phyloP scores from a whole-genome alignment of 352 stramenopile genomes.

The Globisporangium radiosum region DNA sequence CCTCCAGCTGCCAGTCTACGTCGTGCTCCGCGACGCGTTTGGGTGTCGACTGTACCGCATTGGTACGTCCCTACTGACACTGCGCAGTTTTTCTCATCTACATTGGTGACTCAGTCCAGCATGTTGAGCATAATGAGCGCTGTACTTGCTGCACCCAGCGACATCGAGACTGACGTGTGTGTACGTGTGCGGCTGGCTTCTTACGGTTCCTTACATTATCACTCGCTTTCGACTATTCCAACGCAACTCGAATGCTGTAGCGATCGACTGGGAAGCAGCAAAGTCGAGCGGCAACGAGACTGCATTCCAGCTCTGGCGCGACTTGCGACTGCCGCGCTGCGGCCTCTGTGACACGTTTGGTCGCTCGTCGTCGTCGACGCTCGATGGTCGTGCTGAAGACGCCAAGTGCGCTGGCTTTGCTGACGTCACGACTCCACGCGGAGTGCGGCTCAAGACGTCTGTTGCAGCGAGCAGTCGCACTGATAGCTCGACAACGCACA shows the following conservation, averaged over 20 bases:
- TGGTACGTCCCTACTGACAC: conserved; percentile 22
- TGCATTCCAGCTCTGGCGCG: conserved; percentile 29
- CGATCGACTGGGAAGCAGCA: conserved; percentile 12
- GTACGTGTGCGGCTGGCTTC: too few species aligned
- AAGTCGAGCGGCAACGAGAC: neutral
- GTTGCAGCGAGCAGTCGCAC: neutral
- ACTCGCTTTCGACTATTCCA: neutral
- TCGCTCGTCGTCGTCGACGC: neutral
- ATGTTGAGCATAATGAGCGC: too few species aligned
- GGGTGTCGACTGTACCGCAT: conserved; percentile 56
- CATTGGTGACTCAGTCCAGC: too few species aligned
- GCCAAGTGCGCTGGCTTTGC: conserved; percentile 22
- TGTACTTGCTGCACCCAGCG: too few species aligned
- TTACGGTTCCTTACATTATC: too few species aligned
- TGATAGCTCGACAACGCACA: too few species aligned
- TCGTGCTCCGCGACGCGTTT: conserved; percentile 39
- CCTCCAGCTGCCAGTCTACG: conserved; percentile 24
- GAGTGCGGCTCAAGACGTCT: conserved; percentile 7
- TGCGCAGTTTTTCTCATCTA: too few species aligned
- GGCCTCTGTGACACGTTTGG: conserved; percentile 48
- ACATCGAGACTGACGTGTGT: too few species aligned
- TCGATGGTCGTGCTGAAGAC: conserved; percentile 2
- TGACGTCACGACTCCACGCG: conserved; percentile 21
- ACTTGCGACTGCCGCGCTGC: conserved; percentile 41
- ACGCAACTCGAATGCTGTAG: neutral